Base-by-base conservation (phyloP, 306 rosid genomes). In the Fagus crenata region DNA sequence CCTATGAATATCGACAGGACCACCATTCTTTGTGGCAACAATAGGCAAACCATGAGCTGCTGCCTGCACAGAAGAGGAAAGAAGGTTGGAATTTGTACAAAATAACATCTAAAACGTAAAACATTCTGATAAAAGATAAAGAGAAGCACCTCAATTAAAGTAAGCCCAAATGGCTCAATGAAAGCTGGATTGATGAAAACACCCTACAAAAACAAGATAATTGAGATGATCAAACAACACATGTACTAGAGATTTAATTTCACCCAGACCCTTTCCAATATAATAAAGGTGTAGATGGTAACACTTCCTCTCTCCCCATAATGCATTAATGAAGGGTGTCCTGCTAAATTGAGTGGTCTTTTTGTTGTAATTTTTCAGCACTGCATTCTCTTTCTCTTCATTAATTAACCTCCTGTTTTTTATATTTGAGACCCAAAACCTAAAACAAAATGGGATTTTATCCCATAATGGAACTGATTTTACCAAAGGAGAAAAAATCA, bases 131-230 rank as follows among this genome's bases (percentile, higher is more conserved):
- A 51, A 59, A 18, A 77, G 53, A 39, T 64, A 37, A 60, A 72
- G 63, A 63, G 36, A 60, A 54, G 31, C 40, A 86, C 89, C 90
- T 88, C 89, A 75, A 86, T 86, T 63, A 88, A 72, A 79, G 91
- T 88, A 70, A 88, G 89, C 13, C 91, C 89, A 74, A 88, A 88
- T 76, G 91, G 91, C 79, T 88, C 89, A 18, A 83, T 88, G 80
- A 85, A 85, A 37, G 91, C 91, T 12, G 91, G 91, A 84, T 88
- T 88, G 71, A 88, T 85, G 71, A 88, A 88, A 67, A 88, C 91
- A 73, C 91, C 91, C 91, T 88, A 60, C 84, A 58, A 69, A 73
- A 69, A 46, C 42, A 80, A 14, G 42, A 56, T 32, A 13, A 35
- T 5, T 7, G 31, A 35, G 39, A 71, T 71, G 54, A 72, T 36